Evolutionary conservation across 257 asterid species (phyloP), one percentile per base, ranked within the genome.

Genomic region (Solanum gracilifrons): DNA sequence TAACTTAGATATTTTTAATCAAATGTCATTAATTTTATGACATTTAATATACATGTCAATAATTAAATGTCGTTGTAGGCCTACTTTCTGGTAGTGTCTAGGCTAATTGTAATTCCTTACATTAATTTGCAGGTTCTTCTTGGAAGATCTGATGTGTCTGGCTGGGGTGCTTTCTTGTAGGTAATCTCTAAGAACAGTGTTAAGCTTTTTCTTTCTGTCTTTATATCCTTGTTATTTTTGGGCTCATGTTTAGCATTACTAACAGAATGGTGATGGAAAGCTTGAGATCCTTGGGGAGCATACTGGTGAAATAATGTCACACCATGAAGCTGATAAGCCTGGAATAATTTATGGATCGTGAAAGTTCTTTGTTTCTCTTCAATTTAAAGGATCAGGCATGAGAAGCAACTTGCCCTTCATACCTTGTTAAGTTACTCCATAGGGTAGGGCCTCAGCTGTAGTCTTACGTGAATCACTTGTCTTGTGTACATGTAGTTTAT

Each of bases 81-180:
- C n/a, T 39, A 77, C 60, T 77, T n/a, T 77, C 23, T 77, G 27
- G 35, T 39, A 39, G 23, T 48, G 37, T 79, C 66, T 79, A 43
- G 66, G 37, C 85, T 43, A 46, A 46, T 46, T 29, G 39, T 36
- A 88, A 73, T 86, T 85, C 41, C 76, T 89, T 66, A 33, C 75
- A 39, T 74, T 87, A 88, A 60, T 82, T 13, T 89, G 48, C 87
- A 97, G 98, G 98, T 97, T 90, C 89, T 96, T 90, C 93, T 96
- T 87, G 99, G 99, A 73, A 91, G 95, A 92, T 97, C 99, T 82
- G 97, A 97, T 82, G 89, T 97, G 64, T 95, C 99, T 91, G 99
- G 99, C 83, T 96, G 98, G 98, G 99, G 99, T 87, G 99, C 99
- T 80, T 97, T 97, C 94, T 88, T 97, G 94, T 94, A 96, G 99